Percentiles rank a stretch among this genome's conserved stretches.
phyloP scores from a whole-genome alignment of 2,329 filamentous ascomycete species.

The Trichoderma sp. region DNA sequence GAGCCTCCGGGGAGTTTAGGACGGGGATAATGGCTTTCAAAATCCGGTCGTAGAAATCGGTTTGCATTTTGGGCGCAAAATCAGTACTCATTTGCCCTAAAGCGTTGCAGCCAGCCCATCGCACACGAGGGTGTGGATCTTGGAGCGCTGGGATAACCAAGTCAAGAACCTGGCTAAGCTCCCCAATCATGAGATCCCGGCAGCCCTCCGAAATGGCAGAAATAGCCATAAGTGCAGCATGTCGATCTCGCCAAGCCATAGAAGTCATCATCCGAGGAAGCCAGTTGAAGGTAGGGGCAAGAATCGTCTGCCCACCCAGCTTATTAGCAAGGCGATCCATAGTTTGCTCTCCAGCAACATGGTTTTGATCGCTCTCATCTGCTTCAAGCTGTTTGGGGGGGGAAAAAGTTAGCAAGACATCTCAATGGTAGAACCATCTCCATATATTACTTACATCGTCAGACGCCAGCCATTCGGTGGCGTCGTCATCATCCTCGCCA shows the following conservation, averaged over 20 bases:
- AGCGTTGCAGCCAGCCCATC: constrained; percentile 96
- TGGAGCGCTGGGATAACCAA: constrained; percentile 89
- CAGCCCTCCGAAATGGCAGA: constrained; percentile 98
- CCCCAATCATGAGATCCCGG: constrained; percentile 89
- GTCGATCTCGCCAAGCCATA: constrained; percentile 87
- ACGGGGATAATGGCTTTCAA: constrained; percentile 91
- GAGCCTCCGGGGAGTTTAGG: constrained; percentile 81
- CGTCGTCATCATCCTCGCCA: constrained; percentile 90
- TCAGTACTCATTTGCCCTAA: constrained; percentile 99
- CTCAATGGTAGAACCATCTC: neutral
- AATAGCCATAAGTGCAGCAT: constrained; percentile 97
- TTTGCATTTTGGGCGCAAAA: constrained; percentile 96
- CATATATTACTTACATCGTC: constrained; percentile 67
- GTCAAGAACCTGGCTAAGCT: constrained; percentile 89
- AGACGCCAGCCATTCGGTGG: constrained; percentile 84
- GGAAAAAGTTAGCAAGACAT: constrained; percentile 28
- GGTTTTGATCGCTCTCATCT: constrained; percentile 95
- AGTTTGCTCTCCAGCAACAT: constrained; percentile 95
- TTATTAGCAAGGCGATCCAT: constrained; percentile 98
- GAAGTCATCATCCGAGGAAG: constrained; percentile 97
- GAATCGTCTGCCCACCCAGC: constrained; percentile 86
- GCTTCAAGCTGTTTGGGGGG: constrained; percentile 79
- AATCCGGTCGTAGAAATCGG: constrained; percentile 85
- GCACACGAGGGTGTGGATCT: constrained; percentile 87
- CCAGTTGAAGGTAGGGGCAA: constrained; percentile 94